phyloP scores from a whole-genome alignment of 2,329 filamentous ascomycete genomes.

The Cladorrhinum sp. region DNA sequence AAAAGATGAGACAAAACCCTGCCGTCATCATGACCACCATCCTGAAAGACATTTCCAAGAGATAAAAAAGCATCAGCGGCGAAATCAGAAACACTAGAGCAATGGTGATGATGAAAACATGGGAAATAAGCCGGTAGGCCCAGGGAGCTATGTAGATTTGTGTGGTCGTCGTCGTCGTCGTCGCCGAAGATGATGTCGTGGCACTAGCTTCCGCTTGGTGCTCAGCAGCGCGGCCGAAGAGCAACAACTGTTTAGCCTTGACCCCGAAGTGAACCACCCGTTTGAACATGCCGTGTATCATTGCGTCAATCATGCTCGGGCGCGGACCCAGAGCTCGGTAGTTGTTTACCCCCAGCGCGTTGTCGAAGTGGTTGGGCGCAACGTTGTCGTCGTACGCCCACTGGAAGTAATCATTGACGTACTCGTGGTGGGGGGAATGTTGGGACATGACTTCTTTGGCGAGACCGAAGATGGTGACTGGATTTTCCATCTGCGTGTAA shows the following conservation, averaged over 20 bases:
- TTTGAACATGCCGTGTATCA: background rate
- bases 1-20: background rate
- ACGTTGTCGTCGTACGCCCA: background rate
- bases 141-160: too few relatives aligned
- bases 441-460: background rate
- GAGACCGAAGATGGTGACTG: background rate
- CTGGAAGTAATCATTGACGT: background rate
- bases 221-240: too few relatives aligned
- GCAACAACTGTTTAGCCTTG: too few relatives aligned
- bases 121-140: background rate
- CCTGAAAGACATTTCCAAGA: background rate
- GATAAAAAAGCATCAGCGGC: background rate
- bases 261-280: too few relatives aligned
- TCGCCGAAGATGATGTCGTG: too few relatives aligned
- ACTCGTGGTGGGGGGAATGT: background rate
- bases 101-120: background rate
- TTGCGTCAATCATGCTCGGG: background rate
- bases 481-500: too few relatives aligned
- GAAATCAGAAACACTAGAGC: background rate
- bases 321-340: background rate
- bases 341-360: background rate
- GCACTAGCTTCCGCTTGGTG: too few relatives aligned
- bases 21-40: background rate
- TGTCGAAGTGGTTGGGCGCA: background rate
- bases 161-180: too few relatives aligned